These are phyloP conservation scores for Fibroporia radiculosa DNA, from an alignment of 768 basidiomycete species.

Conservation along the genomic window DNA sequence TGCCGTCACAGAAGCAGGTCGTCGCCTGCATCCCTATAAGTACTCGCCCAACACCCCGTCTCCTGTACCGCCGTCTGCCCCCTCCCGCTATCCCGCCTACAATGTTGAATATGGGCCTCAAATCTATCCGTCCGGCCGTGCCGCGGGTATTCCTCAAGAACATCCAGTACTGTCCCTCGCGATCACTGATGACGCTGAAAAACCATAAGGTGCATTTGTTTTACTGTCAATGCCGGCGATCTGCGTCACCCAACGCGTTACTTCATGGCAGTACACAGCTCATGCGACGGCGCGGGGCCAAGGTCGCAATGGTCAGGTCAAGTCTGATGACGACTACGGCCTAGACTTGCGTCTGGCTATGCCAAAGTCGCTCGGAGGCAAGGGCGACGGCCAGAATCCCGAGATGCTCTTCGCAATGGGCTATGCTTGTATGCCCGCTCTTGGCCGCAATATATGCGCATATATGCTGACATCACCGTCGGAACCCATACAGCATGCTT, in stretches of 20 bases:
- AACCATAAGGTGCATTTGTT: constrained; percentile 32
- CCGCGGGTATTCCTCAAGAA: too few species aligned
- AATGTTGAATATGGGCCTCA: too few species aligned
- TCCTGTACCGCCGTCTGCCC: too few species aligned
- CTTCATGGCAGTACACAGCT: constrained; percentile 49
- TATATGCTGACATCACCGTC: too few species aligned
- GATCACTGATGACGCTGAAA: constrained; percentile 33
- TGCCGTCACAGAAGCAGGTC: too few species aligned
- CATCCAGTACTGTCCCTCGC: too few species aligned
- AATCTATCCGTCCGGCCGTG: too few species aligned
- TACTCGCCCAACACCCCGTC: too few species aligned
- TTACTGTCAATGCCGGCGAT: background rate
- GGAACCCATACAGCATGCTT: constrained; percentile 50
- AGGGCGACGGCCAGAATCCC: constrained; percentile 31
- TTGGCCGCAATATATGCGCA: background rate
- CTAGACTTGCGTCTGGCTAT: constrained; percentile 26
- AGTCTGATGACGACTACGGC: constrained; percentile 24
- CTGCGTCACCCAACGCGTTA: background rate
- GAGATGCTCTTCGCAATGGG: constrained; percentile 33
- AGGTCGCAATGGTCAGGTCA: constrained; percentile 52
- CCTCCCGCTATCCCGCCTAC: too few species aligned
- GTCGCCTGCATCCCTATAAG: too few species aligned
- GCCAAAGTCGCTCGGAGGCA: constrained; percentile 29
- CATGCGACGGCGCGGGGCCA: constrained; percentile 56
- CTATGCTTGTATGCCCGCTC: constrained; percentile 22